A percentile compares a stretch with the other conserved stretches of the same genome.
Conservation (phyloP, 2,329 filamentous ascomycete genomes). For the Monosporascus sp. region DNA sequence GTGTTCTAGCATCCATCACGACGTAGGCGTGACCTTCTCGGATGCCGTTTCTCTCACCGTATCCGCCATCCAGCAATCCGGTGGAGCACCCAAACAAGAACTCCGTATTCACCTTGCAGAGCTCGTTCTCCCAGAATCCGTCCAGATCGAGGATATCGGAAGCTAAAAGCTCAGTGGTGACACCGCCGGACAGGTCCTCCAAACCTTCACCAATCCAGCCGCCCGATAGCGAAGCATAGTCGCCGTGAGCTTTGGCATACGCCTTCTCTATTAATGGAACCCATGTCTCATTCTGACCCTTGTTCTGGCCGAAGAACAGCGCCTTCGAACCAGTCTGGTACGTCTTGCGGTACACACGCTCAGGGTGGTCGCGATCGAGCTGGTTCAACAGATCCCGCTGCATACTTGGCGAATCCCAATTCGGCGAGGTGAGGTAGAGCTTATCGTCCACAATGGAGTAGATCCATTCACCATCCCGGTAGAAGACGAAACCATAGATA, state of each 20-base stretch:
- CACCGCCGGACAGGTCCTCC: constrained; percentile 60
- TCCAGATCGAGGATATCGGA: constrained; percentile 73
- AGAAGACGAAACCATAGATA: constrained; percentile 87
- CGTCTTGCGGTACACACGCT: constrained; percentile 63
- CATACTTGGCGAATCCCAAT: constrained; percentile 73
- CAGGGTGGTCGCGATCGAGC: constrained; percentile 66
- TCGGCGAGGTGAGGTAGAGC: constrained; percentile 74
- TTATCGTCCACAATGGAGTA: constrained; percentile 91
- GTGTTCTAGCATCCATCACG: constrained; percentile 51
- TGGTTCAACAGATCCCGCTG: constrained; percentile 71
- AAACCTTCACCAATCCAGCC: constrained; percentile 62
- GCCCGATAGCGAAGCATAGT: constrained; percentile 65
- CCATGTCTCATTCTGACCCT: constrained; percentile 76
- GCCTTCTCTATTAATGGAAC: constrained; percentile 75
- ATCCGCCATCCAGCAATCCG: constrained; percentile 57
- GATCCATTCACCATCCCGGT: constrained; percentile 84
- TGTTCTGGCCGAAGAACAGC: constrained; percentile 72
- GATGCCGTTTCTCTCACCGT: constrained; percentile 54
- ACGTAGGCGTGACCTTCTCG: constrained; percentile 55
- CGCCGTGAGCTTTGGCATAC: constrained; percentile 78
- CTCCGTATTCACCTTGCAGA: constrained; percentile 73
- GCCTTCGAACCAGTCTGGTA: constrained; percentile 73
- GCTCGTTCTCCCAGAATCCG: constrained; percentile 76
- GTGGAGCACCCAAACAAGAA: constrained; percentile 71
- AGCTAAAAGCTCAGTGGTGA: constrained; percentile 63